Evolutionary conservation across 2,329 filamentous ascomycete genomes (phyloP).

Genomic region (Aspergillus ustus): DNA sequence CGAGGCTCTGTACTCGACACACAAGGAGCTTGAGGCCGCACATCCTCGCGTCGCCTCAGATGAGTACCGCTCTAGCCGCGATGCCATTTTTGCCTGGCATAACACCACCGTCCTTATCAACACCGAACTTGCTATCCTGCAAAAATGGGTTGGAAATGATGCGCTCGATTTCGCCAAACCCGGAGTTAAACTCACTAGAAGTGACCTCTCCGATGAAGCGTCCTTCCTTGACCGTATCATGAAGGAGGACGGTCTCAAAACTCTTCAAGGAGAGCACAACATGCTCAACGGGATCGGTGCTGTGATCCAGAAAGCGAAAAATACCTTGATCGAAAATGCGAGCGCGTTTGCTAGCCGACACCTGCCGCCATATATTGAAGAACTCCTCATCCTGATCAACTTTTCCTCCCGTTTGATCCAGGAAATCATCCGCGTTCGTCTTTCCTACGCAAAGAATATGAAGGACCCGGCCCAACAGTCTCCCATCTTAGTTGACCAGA

Average conservation of each 20-base stretch:
- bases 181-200: constrained; percentile 69
- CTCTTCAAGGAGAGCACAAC: constrained; percentile 79
- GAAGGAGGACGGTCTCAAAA: constrained; percentile 94
- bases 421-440: constrained; percentile 90
- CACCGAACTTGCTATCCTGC: constrained; percentile 86
- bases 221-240: constrained; percentile 93
- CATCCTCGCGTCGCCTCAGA: constrained; percentile 78
- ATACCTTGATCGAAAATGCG: constrained; percentile 84
- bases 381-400: constrained; percentile 93
- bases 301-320: constrained; percentile 92
- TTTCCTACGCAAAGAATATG: constrained; percentile 92
- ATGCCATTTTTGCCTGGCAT: constrained; percentile 92
- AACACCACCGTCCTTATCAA: constrained; percentile 97
- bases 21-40: constrained; percentile 71
- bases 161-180: constrained; percentile 87
- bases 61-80: constrained; percentile 79
- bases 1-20: constrained; percentile 83
- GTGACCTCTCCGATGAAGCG: constrained; percentile 81
- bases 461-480: constrained; percentile 93
- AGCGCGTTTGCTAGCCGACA: constrained; percentile 85
- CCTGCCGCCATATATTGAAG: constrained; percentile 93
- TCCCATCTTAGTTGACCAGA: constrained; percentile 92
- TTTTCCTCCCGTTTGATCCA: constrained; percentile 95
- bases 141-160: constrained; percentile 95
- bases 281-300: constrained; percentile 82